Conservation (phyloP, 345 rosid species). For the Populus pruinosa region DNA sequence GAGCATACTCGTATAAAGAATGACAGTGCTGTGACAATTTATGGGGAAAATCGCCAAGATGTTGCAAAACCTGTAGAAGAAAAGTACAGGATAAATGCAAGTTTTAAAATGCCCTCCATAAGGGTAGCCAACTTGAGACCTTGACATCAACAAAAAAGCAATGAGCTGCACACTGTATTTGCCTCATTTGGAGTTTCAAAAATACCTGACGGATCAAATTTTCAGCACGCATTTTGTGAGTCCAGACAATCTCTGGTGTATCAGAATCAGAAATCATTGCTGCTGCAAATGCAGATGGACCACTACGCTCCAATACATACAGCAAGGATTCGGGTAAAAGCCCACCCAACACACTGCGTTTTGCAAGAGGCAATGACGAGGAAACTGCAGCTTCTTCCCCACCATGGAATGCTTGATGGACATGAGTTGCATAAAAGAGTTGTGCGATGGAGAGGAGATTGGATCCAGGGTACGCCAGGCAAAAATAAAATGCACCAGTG, state of each 20-base stretch:
- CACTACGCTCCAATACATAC: conserved; percentile 96
- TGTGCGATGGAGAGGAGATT: conserved; percentile 86
- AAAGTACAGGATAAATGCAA: conserved; percentile 6
- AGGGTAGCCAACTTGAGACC: not conserved
- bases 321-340: conserved; percentile 95
- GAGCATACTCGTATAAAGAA: conserved; percentile 90
- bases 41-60: conserved; percentile 98
- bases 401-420: conserved; percentile 99
- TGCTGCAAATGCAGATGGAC: conserved; percentile 94
- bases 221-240: conserved; percentile 99
- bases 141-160: conserved; percentile 3
- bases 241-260: conserved; percentile 98
- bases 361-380: conserved; percentile 89
- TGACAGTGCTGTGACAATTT: conserved; percentile 97
- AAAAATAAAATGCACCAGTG: conserved; percentile 96
- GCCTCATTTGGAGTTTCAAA: conserved; percentile 5
- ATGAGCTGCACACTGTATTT: not conserved
- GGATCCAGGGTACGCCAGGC: conserved; percentile 96
- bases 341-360: conserved; percentile 97
- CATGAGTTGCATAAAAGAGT: conserved; percentile 86
- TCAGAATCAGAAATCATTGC: conserved; percentile 99
- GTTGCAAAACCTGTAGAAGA: conserved; percentile 85
- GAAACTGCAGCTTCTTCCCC: conserved; percentile 99
- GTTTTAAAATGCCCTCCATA: not conserved
- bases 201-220: conserved; percentile 90